Evolutionary conservation across 148 eudicot species (phyloP).

Genomic region (Persicaria tinctoria): DNA sequence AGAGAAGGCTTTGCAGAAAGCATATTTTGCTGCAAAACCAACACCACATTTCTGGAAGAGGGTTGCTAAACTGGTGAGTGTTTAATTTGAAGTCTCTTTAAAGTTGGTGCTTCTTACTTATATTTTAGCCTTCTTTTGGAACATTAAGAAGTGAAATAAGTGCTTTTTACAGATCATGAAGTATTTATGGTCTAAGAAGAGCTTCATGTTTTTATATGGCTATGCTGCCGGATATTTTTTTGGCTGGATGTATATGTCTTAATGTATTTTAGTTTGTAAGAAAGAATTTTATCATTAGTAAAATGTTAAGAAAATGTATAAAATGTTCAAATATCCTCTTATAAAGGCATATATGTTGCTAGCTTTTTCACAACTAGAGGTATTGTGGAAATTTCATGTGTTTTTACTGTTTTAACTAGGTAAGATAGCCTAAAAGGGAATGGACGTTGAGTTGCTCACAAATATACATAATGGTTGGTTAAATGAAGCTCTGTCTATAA

Average conservation of each 20-base stretch:
- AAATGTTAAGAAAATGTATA: no score
- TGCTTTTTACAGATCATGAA: background rate
- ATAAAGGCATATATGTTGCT: no score
- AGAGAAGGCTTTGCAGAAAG: constrained; percentile 63
- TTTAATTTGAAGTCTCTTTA: background rate
- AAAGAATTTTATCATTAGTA: no score
- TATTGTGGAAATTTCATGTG: no score
- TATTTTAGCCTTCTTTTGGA: background rate
- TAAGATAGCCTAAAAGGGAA: background rate
- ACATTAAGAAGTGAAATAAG: background rate
- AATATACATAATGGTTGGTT: background rate
- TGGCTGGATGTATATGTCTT: no score
- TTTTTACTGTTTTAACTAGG: no score
- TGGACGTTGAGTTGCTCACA: background rate
- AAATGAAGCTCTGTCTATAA: background rate
- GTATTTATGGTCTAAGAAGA: background rate
- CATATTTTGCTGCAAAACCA: constrained; percentile 72
- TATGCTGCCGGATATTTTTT: background rate
- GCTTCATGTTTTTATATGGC: background rate
- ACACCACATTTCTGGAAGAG: constrained; percentile 91
- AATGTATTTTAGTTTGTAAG: no score
- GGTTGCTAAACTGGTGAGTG: constrained; percentile 72
- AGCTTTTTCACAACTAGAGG: no score
- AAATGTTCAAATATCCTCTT: no score
- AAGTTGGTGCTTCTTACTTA: background rate